Evolutionary conservation across 2,329 filamentous ascomycete species (phyloP).

Genomic region (Penicillium palitans): DNA sequence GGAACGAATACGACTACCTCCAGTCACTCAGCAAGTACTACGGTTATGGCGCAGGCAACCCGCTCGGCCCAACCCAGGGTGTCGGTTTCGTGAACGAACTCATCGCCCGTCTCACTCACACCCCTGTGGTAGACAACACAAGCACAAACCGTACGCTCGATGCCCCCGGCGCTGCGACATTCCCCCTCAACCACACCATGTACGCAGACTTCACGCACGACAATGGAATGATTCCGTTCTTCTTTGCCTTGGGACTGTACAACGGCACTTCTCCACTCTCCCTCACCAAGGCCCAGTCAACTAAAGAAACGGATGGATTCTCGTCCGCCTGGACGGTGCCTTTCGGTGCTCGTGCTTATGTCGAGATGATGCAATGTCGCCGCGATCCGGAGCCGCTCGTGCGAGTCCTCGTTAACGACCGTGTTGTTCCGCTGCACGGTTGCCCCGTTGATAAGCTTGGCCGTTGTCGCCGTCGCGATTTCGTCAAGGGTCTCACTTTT

Average conservation of each 20-base stretch:
- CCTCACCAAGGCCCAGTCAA: slow-evolving; percentile 50
- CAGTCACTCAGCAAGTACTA: slow-evolving; percentile 83
- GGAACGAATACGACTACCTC: slow-evolving; percentile 77
- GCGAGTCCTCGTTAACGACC: slow-evolving; percentile 78
- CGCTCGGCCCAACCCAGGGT: slow-evolving; percentile 78
- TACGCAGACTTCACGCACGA: slow-evolving; percentile 94
- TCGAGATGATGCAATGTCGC: slow-evolving; percentile 80
- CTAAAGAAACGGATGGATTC: slow-evolving; percentile 63
- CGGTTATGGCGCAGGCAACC: slow-evolving; percentile 72
- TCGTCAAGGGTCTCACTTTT: slow-evolving; percentile 75
- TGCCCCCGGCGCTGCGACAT: slow-evolving; percentile 59
- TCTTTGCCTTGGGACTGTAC: slow-evolving; percentile 76
- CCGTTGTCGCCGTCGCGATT: slow-evolving; percentile 67
- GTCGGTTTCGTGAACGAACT: slow-evolving; percentile 88
- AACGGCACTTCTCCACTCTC: slow-evolving; percentile 61
- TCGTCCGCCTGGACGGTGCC: slow-evolving; percentile 77
- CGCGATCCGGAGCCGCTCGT: slow-evolving; percentile 64
- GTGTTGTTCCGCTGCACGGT: slow-evolving; percentile 69
- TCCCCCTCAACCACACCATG: slow-evolving; percentile 67
- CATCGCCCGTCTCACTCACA: slow-evolving; percentile 71
- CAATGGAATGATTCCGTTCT: slow-evolving; percentile 78
- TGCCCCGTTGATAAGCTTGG: slow-evolving; percentile 71
- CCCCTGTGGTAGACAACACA: slow-evolving; percentile 70
- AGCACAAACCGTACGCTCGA: slow-evolving; percentile 78
- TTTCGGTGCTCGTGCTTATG: slow-evolving; percentile 76